Percentiles rank a stretch among this genome's conserved stretches.
phyloP scores from a whole-genome alignment of 169 alveolate genomes.

The Babesia bovis region DNA sequence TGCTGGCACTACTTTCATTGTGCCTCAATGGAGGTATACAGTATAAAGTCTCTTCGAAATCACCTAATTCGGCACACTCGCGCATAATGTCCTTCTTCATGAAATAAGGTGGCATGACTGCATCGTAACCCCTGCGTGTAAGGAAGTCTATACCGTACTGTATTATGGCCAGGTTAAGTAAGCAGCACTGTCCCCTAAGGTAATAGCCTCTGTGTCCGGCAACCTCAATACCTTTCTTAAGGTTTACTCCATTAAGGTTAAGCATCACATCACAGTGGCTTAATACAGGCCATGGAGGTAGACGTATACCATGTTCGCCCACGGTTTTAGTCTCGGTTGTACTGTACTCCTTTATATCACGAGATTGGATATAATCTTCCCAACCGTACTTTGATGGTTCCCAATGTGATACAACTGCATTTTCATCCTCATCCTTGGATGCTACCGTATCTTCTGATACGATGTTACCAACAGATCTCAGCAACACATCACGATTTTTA shows the following conservation, averaged over 20 bases:
- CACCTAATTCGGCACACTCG: constrained; percentile 96
- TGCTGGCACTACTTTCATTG: constrained; percentile 30
- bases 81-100: constrained; percentile 93
- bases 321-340: constrained; percentile 24
- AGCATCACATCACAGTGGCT: constrained; percentile 93
- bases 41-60: constrained; percentile 96
- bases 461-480: constrained; percentile 89
- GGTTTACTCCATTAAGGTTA: constrained; percentile 88
- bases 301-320: constrained; percentile 11
- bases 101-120: constrained; percentile 97
- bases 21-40: constrained; percentile 66
- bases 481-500: constrained; percentile 70
- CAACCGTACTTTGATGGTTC: constrained; percentile 81
- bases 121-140: constrained; percentile 89
- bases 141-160: constrained; percentile 92
- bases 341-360: background rate
- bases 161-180: constrained; percentile 94
- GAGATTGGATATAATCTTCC: constrained; percentile 46
- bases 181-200: constrained; percentile 93
- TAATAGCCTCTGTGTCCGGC: constrained; percentile 99
- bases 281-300: constrained; percentile 66
- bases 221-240: constrained; percentile 91
- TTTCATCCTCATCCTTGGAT: constrained; percentile 92
- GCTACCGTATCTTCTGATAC: constrained; percentile 90
- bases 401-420: constrained; percentile 89